Percentiles rank a stretch among this genome's conserved stretches.
Evolutionary conservation across 2,329 filamentous ascomycete genomes (phyloP).

Genomic region (Lasiodiplodia theobromae): DNA sequence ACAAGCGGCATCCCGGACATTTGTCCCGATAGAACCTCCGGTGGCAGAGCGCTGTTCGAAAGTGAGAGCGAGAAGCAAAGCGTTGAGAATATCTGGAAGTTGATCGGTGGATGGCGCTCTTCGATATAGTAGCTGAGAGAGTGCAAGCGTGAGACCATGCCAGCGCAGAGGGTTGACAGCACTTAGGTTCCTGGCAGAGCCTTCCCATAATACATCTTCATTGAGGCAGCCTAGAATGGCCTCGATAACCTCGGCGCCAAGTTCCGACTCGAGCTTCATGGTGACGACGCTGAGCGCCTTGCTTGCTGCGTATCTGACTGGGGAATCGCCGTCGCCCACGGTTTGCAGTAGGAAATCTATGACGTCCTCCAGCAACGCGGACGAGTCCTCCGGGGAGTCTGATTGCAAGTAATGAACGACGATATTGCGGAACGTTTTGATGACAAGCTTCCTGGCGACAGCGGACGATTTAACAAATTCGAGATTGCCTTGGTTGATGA

Average conservation of each 20-base stretch:
- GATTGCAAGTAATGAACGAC: conserved; percentile 68
- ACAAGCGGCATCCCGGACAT: conserved; percentile 92
- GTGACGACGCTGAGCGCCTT: conserved; percentile 91
- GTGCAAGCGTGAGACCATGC: conserved; percentile 89
- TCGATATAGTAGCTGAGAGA: conserved; percentile 86
- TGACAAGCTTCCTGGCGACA: conserved; percentile 78
- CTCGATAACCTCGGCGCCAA: conserved; percentile 87
- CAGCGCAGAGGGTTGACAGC: conserved; percentile 83
- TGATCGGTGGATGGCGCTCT: conserved; percentile 76
- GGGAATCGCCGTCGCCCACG: conserved; percentile 86
- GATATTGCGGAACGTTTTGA: conserved; percentile 84
- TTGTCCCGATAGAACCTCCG: conserved; percentile 84
- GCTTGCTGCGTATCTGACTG: conserved; percentile 87
- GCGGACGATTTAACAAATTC: conserved; percentile 74
- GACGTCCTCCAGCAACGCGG: conserved; percentile 70
- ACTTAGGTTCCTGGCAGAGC: conserved; percentile 66
- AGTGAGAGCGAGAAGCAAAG: conserved; percentile 77
- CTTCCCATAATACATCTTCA: conserved; percentile 67
- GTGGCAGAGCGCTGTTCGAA: conserved; percentile 90
- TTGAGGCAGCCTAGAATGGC: conserved; percentile 76
- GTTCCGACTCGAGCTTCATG: conserved; percentile 76
- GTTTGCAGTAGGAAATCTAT: conserved; percentile 82
- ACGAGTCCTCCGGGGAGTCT: conserved; percentile 43
- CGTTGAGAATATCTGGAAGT: conserved; percentile 76
- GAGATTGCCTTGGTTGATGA: conserved; percentile 61